phyloP scores from a whole-genome alignment of 352 stramenopile species.

The Plasmopara viticola region DNA sequence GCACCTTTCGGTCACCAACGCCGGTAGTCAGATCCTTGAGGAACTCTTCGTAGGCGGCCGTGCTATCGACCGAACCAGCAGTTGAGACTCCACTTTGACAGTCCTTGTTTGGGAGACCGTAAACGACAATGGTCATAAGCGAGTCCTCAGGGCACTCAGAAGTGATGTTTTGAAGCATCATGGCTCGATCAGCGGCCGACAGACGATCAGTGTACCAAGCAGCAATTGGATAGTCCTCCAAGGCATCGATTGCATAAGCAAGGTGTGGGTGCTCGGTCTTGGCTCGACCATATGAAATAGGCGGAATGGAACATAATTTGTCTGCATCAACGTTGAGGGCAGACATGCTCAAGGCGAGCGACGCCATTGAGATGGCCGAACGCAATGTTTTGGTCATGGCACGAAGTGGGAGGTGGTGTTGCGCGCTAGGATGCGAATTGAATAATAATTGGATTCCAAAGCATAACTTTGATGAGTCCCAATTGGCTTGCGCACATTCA shows the following conservation, averaged over 20 bases:
- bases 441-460: too few relatives aligned
- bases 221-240: conserved; percentile 37
- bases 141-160: conserved; percentile 28
- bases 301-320: conserved; percentile 31
- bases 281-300: conserved; percentile 28
- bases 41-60: conserved; percentile 42
- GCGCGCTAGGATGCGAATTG: too few relatives aligned
- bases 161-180: conserved; percentile 27
- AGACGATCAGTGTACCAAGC: conserved; percentile 55
- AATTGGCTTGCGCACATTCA: too few relatives aligned
- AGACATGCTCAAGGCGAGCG: too few relatives aligned
- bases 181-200: conserved; percentile 17
- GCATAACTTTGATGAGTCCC: too few relatives aligned
- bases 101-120: conserved; percentile 63
- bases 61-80: too few relatives aligned
- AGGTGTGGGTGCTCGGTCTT: conserved; percentile 34
- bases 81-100: conserved; percentile 48
- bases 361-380: too few relatives aligned
- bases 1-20: conserved; percentile 43
- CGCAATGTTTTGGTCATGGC: too few relatives aligned
- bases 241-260: conserved; percentile 24
- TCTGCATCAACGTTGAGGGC: conserved; percentile 9
- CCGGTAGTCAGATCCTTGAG: conserved; percentile 28
- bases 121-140: conserved; percentile 53
- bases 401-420: too few relatives aligned